Conservation (phyloP, 2,329 filamentous ascomycete species). For the Camptophora hylomeconis region DNA sequence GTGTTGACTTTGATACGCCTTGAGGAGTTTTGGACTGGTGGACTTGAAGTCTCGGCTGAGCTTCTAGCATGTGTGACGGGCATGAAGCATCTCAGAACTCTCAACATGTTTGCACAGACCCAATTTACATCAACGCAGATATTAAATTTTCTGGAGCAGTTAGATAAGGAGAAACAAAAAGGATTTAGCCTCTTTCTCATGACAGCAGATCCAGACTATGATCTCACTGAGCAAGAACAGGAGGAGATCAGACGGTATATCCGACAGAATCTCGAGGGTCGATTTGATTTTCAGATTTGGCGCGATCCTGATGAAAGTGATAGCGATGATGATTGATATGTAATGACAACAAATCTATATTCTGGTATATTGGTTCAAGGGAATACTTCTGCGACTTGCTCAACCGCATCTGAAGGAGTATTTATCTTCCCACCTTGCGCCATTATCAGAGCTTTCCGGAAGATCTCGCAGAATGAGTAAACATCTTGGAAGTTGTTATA, state of each 20-base stretch:
- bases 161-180: conserved; percentile 19
- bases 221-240: conserved; percentile 19
- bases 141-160: conserved; percentile 20
- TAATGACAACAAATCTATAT: too few species aligned
- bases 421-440: not conserved
- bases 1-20: conserved; percentile 20
- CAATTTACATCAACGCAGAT: conserved; percentile 22
- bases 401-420: too few species aligned
- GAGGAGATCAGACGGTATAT: conserved; percentile 19
- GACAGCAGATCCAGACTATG: conserved; percentile 14
- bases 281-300: conserved; percentile 17
- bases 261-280: conserved; percentile 12
- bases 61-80: conserved; percentile 20
- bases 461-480: conserved; percentile 36
- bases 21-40: conserved; percentile 23
- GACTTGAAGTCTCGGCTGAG: conserved; percentile 19
- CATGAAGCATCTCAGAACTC: conserved; percentile 17
- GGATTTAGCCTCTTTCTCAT: conserved; percentile 22
- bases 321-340: conserved; percentile 16
- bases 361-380: too few species aligned
- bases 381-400: too few species aligned
- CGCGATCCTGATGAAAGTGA: conserved; percentile 14
- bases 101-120: conserved; percentile 22
- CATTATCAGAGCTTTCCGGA: conserved; percentile 10
- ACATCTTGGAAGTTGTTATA: conserved; percentile 74